Percentiles rank a stretch among this genome's conserved stretches.
Evolutionary conservation across 1,139 yeast genomes (phyloP).

Genomic region (Suhomyces guaymorum): DNA sequence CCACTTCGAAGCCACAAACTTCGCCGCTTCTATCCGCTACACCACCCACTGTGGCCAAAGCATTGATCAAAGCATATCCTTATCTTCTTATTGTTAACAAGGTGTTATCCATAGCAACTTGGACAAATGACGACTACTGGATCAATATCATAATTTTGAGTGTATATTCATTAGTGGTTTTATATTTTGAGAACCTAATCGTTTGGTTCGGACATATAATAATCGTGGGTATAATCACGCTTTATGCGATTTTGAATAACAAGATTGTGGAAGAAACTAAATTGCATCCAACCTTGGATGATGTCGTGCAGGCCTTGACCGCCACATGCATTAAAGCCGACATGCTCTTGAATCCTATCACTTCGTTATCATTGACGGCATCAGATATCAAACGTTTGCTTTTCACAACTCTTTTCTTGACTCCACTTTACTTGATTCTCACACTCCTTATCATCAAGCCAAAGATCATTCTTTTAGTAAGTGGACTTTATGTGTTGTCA

Average conservation of each 20-base stretch:
- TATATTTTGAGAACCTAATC: constrained; percentile 72
- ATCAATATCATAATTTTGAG: constrained; percentile 64
- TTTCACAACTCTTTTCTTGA: constrained; percentile 79
- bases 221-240: constrained; percentile 64
- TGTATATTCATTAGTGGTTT: constrained; percentile 56
- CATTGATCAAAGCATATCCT: constrained; percentile 80
- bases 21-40: constrained; percentile 77
- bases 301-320: constrained; percentile 79
- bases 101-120: constrained; percentile 70
- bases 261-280: constrained; percentile 54
- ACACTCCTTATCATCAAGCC: constrained; percentile 72
- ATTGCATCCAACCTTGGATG: constrained; percentile 80
- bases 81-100: constrained; percentile 73
- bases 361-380: constrained; percentile 66
- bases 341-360: constrained; percentile 73
- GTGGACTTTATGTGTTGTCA: constrained; percentile 67
- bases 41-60: constrained; percentile 87
- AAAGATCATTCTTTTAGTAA: constrained; percentile 58
- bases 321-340: constrained; percentile 76
- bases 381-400: constrained; percentile 77
- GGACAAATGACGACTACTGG: constrained; percentile 91
- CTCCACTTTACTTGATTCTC: constrained; percentile 76
- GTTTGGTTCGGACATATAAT: constrained; percentile 80
- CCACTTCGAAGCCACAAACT: constrained; percentile 41
- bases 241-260: constrained; percentile 63